phyloP scores from a whole-genome alignment of 169 alveolate genomes.

The Toxoplasma gondii region DNA sequence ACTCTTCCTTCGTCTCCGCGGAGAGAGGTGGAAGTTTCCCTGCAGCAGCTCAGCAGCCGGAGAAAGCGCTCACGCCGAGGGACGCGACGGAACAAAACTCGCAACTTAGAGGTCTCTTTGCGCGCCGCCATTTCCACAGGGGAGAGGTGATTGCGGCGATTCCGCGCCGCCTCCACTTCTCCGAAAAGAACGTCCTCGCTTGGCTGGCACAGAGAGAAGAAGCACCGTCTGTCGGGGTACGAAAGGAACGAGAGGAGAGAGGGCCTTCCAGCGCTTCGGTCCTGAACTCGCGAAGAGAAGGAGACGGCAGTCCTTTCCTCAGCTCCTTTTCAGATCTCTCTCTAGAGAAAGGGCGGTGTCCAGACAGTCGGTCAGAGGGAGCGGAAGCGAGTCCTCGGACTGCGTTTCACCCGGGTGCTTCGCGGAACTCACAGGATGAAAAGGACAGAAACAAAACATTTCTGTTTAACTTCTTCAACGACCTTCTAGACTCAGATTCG shows the following conservation, averaged over 20 bases:
- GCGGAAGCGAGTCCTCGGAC: background rate
- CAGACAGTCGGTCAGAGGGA: background rate
- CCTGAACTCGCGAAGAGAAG: background rate
- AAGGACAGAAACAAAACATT: background rate
- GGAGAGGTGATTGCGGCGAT: slow-evolving; percentile 20
- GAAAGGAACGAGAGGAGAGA: background rate
- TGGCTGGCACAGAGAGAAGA: background rate
- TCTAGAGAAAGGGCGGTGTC: background rate
- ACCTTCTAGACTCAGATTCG: background rate
- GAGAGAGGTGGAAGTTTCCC: background rate
- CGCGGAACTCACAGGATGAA: background rate
- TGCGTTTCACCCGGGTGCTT: background rate
- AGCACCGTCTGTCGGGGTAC: background rate
- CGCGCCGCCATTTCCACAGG: background rate
- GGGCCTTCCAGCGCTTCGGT: background rate
- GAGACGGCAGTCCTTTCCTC: background rate
- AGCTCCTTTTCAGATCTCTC: background rate
- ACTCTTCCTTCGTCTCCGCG: background rate
- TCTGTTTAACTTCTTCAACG: background rate
- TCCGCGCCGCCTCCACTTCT: background rate
- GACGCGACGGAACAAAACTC: background rate
- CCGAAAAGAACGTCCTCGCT: background rate
- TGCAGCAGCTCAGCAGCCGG: background rate
- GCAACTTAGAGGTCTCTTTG: slow-evolving; percentile 3
- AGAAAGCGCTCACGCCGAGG: background rate